Percentiles rank a stretch among this genome's conserved stretches.
Evolutionary conservation across 495 filamentous ascomycete genomes (phyloP).

Genomic region (Neurospora sp.): DNA sequence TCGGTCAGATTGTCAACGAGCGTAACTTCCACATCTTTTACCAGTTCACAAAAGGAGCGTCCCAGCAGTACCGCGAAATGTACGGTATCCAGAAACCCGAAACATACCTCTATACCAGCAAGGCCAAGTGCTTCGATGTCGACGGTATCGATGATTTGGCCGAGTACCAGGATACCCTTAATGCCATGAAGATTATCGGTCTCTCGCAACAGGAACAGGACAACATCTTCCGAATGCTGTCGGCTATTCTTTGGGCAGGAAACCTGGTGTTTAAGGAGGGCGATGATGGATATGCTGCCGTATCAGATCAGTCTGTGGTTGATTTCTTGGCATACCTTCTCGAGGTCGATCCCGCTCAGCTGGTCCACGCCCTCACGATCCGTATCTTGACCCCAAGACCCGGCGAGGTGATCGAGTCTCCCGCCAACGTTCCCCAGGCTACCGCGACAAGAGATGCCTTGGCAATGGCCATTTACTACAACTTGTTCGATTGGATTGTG

Average conservation of each 20-base stretch:
- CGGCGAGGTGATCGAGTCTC: conserved; percentile 83
- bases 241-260: conserved; percentile 87
- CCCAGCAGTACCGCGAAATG: conserved; percentile 69
- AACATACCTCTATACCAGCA: conserved; percentile 89
- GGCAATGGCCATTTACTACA: conserved; percentile 91
- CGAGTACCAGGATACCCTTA: conserved; percentile 84
- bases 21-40: conserved; percentile 99
- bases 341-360: conserved; percentile 69
- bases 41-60: conserved; percentile 92
- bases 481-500: conserved; percentile 98
- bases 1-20: conserved; percentile 91
- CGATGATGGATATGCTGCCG: conserved; percentile 76
- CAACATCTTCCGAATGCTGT: conserved; percentile 92
- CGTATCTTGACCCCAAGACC: conserved; percentile 82
- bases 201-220: conserved; percentile 85
- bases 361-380: conserved; percentile 82
- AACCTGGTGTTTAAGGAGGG: conserved; percentile 85
- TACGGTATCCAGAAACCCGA: conserved; percentile 88
- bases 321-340: conserved; percentile 92
- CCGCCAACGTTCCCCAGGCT: conserved; percentile 85
- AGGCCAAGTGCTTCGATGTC: conserved; percentile 88
- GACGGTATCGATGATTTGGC: conserved; percentile 82
- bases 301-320: conserved; percentile 78
- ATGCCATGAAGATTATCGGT: conserved; percentile 93
- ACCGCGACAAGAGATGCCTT: conserved; percentile 86